Conservation (phyloP, 2,329 filamentous ascomycete species). For the Beauveria sp. region DNA sequence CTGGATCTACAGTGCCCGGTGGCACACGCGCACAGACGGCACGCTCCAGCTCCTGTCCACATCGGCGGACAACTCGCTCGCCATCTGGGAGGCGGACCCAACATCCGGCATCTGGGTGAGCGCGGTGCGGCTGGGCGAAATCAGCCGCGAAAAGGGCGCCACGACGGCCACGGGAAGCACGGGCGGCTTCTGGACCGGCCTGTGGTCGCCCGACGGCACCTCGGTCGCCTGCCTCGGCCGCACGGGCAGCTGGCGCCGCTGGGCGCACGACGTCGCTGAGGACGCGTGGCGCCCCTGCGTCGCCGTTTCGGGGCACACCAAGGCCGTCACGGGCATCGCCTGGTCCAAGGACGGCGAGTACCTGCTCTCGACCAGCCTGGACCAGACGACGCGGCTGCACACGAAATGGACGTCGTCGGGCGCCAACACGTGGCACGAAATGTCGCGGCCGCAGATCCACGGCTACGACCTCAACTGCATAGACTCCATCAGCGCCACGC, state of each 20-base stretch:
- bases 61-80: slow-evolving; percentile 90
- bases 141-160: slow-evolving; percentile 88
- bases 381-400: slow-evolving; percentile 88
- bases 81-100: slow-evolving; percentile 83
- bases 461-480: slow-evolving; percentile 97
- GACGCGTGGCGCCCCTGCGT: slow-evolving; percentile 71
- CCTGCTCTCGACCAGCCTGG: slow-evolving; percentile 78
- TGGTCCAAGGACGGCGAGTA: slow-evolving; percentile 82
- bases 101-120: slow-evolving; percentile 88
- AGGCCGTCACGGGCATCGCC: slow-evolving; percentile 69
- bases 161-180: slow-evolving; percentile 94
- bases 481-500: slow-evolving; percentile 60
- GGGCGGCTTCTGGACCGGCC: slow-evolving; percentile 90
- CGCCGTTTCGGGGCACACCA: slow-evolving; percentile 77
- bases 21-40: slow-evolving; percentile 48
- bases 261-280: slow-evolving; percentile 54
- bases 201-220: slow-evolving; percentile 76
- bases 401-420: slow-evolving; percentile 60
- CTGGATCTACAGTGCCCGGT: slow-evolving; percentile 88
- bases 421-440: slow-evolving; percentile 76
- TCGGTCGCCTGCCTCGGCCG: slow-evolving; percentile 76
- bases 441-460: slow-evolving; percentile 92
- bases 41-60: slow-evolving; percentile 73
- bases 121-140: slow-evolving; percentile 77
- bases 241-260: slow-evolving; percentile 88